Percentiles rank a stretch among this genome's conserved stretches.
Conservation (phyloP, 1,139 yeast genomes). For the Kurtzmaniella quercitrusa region DNA sequence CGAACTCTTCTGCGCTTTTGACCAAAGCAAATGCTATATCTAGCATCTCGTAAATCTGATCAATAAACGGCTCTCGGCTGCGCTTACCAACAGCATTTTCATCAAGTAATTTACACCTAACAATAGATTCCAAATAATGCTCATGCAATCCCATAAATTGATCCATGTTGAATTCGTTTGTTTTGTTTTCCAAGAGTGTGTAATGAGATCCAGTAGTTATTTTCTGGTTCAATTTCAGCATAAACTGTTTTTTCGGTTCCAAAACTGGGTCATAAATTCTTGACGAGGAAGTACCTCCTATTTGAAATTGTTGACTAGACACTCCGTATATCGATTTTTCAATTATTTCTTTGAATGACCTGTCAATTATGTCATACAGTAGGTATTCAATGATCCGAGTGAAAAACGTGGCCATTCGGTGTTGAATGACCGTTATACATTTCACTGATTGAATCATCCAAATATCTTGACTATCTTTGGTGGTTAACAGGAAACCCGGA, state of each 20-base stretch:
- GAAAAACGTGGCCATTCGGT: conserved; percentile 43
- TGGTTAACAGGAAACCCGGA: conserved; percentile 9
- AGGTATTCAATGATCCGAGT: conserved; percentile 40
- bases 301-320: conserved; percentile 8
- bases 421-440: conserved; percentile 41
- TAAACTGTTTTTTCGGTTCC: background rate
- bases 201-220: conserved; percentile 5
- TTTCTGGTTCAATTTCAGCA: conserved; percentile 13
- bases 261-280: background rate
- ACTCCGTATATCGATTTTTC: conserved; percentile 19
- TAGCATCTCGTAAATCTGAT: conserved; percentile 42
- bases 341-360: conserved; percentile 29
- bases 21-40: conserved; percentile 41
- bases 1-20: conserved; percentile 43
- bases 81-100: conserved; percentile 31
- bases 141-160: conserved; percentile 42
- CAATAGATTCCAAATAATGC: conserved; percentile 32
- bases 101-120: conserved; percentile 37
- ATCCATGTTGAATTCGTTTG: conserved; percentile 35
- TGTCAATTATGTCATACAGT: conserved; percentile 46
- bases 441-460: conserved; percentile 33
- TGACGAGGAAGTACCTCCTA: conserved; percentile 8
- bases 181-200: background rate
- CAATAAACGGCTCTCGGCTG: conserved; percentile 38
- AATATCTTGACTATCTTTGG: conserved; percentile 18